Evolutionary conservation across 192 early-diverging fungal genomes (phyloP).

Genomic region (Allomyces macrogynus): DNA sequence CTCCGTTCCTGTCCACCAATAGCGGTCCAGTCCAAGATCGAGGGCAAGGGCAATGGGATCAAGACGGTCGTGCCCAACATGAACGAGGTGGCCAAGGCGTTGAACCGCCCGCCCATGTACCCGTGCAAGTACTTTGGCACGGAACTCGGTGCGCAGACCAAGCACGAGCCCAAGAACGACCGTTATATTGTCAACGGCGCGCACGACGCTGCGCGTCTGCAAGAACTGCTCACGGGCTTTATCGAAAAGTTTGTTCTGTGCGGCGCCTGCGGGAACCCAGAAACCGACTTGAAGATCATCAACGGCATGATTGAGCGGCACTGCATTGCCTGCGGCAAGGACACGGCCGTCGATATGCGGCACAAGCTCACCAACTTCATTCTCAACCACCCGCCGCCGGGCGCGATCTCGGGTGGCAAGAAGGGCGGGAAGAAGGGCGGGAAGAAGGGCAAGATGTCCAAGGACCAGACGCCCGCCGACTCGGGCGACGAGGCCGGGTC

Average conservation of each 20-base stretch:
- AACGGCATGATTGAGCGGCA: constrained; percentile 38
- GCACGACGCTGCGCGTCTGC: constrained; percentile 70
- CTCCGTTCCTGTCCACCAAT: constrained; percentile 9
- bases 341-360: constrained; percentile 59
- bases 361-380: constrained; percentile 81
- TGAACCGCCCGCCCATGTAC: constrained; percentile 57
- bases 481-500: constrained; percentile 21
- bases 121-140: constrained; percentile 83
- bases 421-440: constrained; percentile 33
- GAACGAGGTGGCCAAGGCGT: constrained; percentile 71
- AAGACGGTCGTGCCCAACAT: constrained; percentile 98
- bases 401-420: constrained; percentile 12
- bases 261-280: constrained; percentile 80
- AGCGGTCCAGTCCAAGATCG: constrained; percentile 38
- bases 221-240: constrained; percentile 65
- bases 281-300: constrained; percentile 71
- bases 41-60: constrained; percentile 97
- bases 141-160: constrained; percentile 87
- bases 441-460: constrained; percentile 20
- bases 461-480: constrained; percentile 19
- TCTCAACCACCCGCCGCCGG: constrained; percentile 71
- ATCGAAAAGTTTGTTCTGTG: constrained; percentile 92
- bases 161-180: constrained; percentile 72
- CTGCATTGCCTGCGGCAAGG: constrained; percentile 85
- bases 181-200: constrained; percentile 90